Evolutionary conservation across 2,329 filamentous ascomycete genomes (phyloP).

Genomic region (Scedosporium apiospermum): DNA sequence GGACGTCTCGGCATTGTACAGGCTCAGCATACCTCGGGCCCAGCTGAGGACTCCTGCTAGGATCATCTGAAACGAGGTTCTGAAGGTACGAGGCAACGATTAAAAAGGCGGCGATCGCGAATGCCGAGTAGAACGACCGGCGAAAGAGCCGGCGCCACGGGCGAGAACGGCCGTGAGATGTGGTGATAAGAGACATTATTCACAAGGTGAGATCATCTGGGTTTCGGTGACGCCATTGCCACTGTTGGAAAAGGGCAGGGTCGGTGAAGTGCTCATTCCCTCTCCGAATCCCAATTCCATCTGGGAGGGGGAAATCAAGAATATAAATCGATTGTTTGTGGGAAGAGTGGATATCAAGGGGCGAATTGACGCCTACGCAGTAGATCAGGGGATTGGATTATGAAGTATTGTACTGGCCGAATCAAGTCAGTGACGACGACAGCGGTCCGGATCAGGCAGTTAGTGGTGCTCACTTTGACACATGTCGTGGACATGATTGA

Average conservation of each 20-base stretch:
- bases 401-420: background rate
- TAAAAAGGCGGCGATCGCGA: constrained; percentile 36
- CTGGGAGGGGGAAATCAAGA: background rate
- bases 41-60: background rate
- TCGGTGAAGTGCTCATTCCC: background rate
- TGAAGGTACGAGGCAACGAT: constrained; percentile 33
- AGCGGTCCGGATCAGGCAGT: background rate
- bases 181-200: background rate
- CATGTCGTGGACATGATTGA: background rate
- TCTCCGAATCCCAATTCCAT: background rate
- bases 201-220: background rate
- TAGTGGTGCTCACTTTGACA: too few species aligned
- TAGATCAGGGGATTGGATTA: background rate
- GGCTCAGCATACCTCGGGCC: background rate
- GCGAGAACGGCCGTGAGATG: constrained; percentile 15
- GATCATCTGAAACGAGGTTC: constrained; percentile 10
- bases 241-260: background rate
- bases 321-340: background rate
- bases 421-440: background rate
- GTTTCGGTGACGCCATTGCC: background rate
- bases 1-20: constrained; percentile 65
- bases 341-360: background rate
- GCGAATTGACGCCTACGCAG: background rate
- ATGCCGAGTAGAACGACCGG: constrained; percentile 39
- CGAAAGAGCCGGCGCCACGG: constrained; percentile 20